Conservation (phyloP, 202 grass and related monocot genomes). For the Schoenoplectus tabernaemontani region DNA sequence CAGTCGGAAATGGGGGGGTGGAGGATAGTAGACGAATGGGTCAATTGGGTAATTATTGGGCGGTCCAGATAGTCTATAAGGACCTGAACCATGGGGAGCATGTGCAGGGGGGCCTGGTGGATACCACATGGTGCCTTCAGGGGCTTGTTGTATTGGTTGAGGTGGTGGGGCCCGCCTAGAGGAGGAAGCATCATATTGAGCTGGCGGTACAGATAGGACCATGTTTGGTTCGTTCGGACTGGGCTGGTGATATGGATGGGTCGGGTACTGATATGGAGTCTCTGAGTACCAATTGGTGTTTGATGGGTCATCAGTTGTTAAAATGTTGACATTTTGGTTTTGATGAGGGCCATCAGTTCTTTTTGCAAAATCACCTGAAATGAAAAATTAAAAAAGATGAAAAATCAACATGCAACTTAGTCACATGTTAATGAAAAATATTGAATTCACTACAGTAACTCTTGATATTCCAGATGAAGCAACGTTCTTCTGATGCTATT, state of each 20-base stretch:
- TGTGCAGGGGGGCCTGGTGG: conserved; percentile 25
- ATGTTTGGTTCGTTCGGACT: conserved; percentile 19
- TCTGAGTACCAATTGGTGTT: conserved; percentile 31
- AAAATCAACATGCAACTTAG: conserved; percentile 1
- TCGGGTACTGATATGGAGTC: conserved; percentile 32
- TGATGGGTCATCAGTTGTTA: conserved; percentile 45
- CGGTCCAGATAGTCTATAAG: conserved; percentile 42
- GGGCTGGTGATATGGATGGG: conserved; percentile 18
- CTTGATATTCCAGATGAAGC: background rate
- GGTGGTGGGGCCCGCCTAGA: conserved; percentile 50
- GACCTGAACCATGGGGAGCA: conserved; percentile 23
- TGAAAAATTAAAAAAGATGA: background rate
- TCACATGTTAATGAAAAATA: background rate
- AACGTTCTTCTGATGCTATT: background rate
- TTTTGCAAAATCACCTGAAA: conserved; percentile 18
- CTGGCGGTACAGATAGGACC: background rate
- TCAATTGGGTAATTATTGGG: conserved; percentile 53
- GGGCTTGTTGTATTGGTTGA: conserved; percentile 46
- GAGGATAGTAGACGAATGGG: conserved; percentile 63
- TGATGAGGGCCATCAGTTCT: background rate
- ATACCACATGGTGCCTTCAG: conserved; percentile 59
- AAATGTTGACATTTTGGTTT: conserved; percentile 35
- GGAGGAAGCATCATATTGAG: conserved; percentile 36
- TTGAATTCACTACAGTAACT: background rate
- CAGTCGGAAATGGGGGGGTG: conserved; percentile 47